These are phyloP conservation scores for Trichoderma sp. DNA, from an alignment of 2,329 filamentous ascomycete species.

Conservation along the genomic window DNA sequence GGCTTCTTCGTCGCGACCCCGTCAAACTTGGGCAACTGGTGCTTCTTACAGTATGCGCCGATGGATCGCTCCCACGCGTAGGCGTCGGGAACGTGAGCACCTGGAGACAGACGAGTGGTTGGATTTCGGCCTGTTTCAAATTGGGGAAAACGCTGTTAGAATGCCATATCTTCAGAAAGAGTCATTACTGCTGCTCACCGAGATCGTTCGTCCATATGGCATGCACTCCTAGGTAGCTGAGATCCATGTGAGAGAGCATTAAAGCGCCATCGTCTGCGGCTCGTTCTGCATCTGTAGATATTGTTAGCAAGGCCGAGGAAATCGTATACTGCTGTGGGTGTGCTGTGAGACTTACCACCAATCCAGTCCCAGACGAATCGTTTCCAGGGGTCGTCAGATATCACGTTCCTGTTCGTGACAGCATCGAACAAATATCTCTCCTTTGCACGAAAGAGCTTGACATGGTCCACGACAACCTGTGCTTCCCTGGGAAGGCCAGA, in stretches of 20 bases:
- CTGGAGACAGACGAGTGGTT: constrained; percentile 51
- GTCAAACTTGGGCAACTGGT: constrained; percentile 63
- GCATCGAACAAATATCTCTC: constrained; percentile 67
- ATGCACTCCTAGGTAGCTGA: constrained; percentile 74
- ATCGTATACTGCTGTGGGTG: neutral
- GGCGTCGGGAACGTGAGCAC: constrained; percentile 50
- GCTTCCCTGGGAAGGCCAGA: constrained; percentile 54
- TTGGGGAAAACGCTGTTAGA: neutral
- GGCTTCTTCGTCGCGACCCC: constrained; percentile 66
- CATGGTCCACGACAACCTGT: constrained; percentile 57
- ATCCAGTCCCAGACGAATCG: constrained; percentile 79
- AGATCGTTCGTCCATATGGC: constrained; percentile 72
- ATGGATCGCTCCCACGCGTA: constrained; percentile 64
- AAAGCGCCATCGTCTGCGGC: constrained; percentile 70
- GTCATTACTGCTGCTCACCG: constrained; percentile 47
- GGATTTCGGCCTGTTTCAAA: constrained; percentile 50
- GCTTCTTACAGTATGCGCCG: constrained; percentile 63
- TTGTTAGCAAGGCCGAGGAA: constrained; percentile 17
- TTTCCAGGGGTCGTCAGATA: constrained; percentile 73
- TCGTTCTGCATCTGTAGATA: constrained; percentile 58
- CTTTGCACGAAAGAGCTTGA: constrained; percentile 62
- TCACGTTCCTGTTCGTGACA: constrained; percentile 65
- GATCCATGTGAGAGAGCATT: constrained; percentile 66
- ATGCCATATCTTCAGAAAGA: neutral
- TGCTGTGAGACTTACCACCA: constrained; percentile 52